These are phyloP conservation scores for Coniochaeta sp. DNA, from an alignment of 2,329 filamentous ascomycete species.

Conservation along the genomic window DNA sequence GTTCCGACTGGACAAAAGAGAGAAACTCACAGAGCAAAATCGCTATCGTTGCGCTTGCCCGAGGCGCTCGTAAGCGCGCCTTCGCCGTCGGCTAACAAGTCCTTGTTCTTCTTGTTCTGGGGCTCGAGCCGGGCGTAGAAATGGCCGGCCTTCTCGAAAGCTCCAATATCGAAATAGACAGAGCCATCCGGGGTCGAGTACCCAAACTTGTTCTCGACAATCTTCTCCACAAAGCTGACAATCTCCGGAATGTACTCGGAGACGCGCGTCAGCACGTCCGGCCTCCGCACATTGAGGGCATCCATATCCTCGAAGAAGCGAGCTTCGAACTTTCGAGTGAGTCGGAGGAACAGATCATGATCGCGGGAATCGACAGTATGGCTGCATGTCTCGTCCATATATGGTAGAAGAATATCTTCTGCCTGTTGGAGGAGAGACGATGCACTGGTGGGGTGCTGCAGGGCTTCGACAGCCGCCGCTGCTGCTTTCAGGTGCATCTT, in stretches of 20 bases:
- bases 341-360: slow-evolving; percentile 72
- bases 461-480: slow-evolving; percentile 41
- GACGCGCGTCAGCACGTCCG: slow-evolving; percentile 79
- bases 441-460: slow-evolving; percentile 26
- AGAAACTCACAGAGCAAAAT: slow-evolving; percentile 71
- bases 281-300: slow-evolving; percentile 74
- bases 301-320: slow-evolving; percentile 86
- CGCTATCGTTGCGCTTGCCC: slow-evolving; percentile 58
- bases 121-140: slow-evolving; percentile 80
- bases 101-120: slow-evolving; percentile 77
- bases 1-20: neutral
- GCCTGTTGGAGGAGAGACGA: slow-evolving; percentile 40
- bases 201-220: slow-evolving; percentile 79
- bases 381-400: slow-evolving; percentile 66
- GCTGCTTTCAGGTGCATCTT: slow-evolving; percentile 79
- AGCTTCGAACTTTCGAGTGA: slow-evolving; percentile 81
- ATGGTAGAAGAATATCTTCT: slow-evolving; percentile 68
- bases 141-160: slow-evolving; percentile 80
- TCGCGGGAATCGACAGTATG: slow-evolving; percentile 54
- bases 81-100: slow-evolving; percentile 81
- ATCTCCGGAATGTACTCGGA: slow-evolving; percentile 89
- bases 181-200: slow-evolving; percentile 71
- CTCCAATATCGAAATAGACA: slow-evolving; percentile 86
- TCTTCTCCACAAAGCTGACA: slow-evolving; percentile 72
- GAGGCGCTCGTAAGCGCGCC: slow-evolving; percentile 65